These are phyloP conservation scores for Artemisia annua DNA, from an alignment of 129 eudicot species.

Conservation along the genomic window DNA sequence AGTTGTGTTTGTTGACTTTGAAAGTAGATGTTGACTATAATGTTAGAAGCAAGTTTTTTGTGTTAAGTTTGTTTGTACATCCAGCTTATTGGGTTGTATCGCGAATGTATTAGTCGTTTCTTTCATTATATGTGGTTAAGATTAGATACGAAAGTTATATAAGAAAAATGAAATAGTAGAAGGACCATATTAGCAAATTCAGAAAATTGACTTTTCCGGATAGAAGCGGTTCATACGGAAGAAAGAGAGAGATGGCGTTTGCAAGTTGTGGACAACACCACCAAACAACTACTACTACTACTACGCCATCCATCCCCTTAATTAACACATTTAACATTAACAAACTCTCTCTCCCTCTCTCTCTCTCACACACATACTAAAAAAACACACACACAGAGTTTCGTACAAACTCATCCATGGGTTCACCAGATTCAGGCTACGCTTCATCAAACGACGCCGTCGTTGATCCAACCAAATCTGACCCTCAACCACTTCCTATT, in stretches of 20 bases:
- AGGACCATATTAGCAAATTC: constrained; percentile 22
- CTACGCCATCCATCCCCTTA: no score
- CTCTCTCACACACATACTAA: background rate
- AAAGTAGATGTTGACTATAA: no score
- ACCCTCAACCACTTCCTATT: constrained; percentile 37
- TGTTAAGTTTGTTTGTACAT: no score
- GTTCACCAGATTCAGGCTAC: constrained; percentile 55
- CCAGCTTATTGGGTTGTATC: no score
- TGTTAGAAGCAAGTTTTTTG: no score
- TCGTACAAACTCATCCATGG: constrained; percentile 25
- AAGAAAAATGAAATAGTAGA: background rate
- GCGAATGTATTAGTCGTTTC: background rate
- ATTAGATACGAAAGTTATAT: no score
- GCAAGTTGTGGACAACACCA: constrained; percentile 1
- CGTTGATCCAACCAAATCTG: constrained; percentile 40
- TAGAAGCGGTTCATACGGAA: constrained; percentile 34
- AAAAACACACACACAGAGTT: constrained; percentile 11
- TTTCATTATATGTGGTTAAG: no score
- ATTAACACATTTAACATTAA: no score
- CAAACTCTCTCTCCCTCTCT: background rate
- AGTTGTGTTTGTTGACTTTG: no score
- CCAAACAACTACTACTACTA: constrained; percentile 1
- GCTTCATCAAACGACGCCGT: constrained; percentile 53
- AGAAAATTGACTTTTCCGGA: constrained; percentile 1
- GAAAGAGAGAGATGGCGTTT: constrained; percentile 22